Conservation (phyloP, 768 basidiomycete genomes). For the Trametes punicea region DNA sequence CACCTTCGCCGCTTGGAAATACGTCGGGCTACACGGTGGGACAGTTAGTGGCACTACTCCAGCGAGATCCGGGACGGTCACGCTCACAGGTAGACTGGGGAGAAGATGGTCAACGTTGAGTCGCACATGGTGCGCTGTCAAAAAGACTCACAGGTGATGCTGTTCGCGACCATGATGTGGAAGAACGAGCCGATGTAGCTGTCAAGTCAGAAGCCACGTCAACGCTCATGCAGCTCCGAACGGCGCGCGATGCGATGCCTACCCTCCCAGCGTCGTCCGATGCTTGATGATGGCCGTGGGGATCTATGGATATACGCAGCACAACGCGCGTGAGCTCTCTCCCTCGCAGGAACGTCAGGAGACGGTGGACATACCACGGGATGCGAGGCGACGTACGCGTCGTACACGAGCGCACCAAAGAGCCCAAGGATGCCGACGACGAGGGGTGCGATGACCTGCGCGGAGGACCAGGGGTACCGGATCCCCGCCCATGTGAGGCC, state of each 20-base stretch:
- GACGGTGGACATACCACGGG: constrained; percentile 23
- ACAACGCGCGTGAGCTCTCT: background rate
- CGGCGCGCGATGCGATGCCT: background rate
- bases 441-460: constrained; percentile 14
- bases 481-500: constrained; percentile 36
- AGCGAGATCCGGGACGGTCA: too few species aligned
- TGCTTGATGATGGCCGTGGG: constrained; percentile 10
- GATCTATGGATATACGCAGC: background rate
- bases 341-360: background rate
- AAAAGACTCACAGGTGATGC: constrained; percentile 22
- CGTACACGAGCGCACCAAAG: constrained; percentile 20
- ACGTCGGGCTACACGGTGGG: constrained; percentile 31
- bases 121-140: background rate
- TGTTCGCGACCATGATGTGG: constrained; percentile 26
- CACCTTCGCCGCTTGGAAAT: constrained; percentile 43
- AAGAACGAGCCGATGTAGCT: constrained; percentile 37
- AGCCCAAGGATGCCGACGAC: constrained; percentile 6
- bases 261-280: constrained; percentile 14
- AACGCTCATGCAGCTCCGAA: background rate
- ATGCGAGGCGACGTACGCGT: constrained; percentile 25
- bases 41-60: background rate
- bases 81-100: constrained; percentile 33
- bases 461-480: constrained; percentile 34
- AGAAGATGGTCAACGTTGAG: background rate
- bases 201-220: background rate